Evolutionary conservation across 2,329 filamentous ascomycete species (phyloP).

Genomic region (Furcasterigmium furcatum): DNA sequence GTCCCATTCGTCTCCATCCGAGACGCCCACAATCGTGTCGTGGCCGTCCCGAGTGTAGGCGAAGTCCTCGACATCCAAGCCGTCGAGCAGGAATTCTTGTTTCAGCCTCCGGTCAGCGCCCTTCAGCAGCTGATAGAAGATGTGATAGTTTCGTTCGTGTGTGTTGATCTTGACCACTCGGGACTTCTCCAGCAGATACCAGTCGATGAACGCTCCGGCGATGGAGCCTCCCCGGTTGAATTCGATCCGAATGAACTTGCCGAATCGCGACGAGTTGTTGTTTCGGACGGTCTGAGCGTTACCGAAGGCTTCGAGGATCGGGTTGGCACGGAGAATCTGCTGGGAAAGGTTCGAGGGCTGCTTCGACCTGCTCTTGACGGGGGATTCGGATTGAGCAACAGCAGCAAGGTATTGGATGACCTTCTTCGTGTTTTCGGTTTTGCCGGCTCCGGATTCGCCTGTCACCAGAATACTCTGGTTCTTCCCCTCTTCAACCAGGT

Average conservation of each 20-base stretch:
- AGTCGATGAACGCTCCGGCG: constrained; percentile 94
- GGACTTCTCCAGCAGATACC: constrained; percentile 98
- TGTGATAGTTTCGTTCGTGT: constrained; percentile 92
- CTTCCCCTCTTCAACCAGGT: constrained; percentile 88
- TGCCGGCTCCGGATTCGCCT: constrained; percentile 95
- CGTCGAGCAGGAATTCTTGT: constrained; percentile 71
- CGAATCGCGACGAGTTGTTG: constrained; percentile 97
- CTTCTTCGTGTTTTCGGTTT: constrained; percentile 99
- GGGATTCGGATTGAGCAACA: constrained; percentile 80
- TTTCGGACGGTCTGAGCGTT: constrained; percentile 98
- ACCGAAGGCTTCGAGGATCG: constrained; percentile 95
- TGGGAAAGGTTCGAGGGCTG: constrained; percentile 88
- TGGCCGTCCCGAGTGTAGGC: constrained; percentile 90
- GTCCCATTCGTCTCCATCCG: constrained; percentile 88
- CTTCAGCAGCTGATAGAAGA: constrained; percentile 93
- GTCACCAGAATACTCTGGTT: constrained; percentile 98
- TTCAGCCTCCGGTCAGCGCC: constrained; percentile 75
- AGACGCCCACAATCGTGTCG: constrained; percentile 85
- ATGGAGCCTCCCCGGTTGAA: constrained; percentile 88
- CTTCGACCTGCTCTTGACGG: constrained; percentile 55
- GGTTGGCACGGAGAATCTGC: constrained; percentile 93
- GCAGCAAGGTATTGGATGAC: constrained; percentile 98
- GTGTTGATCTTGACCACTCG: constrained; percentile 84
- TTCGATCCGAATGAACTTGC: constrained; percentile 97
- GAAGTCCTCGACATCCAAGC: constrained; percentile 79